Evolutionary conservation across 305 asterid genomes (phyloP), one percentile per base, ranked within the genome.

Genomic region (Striga hermonthica): DNA sequence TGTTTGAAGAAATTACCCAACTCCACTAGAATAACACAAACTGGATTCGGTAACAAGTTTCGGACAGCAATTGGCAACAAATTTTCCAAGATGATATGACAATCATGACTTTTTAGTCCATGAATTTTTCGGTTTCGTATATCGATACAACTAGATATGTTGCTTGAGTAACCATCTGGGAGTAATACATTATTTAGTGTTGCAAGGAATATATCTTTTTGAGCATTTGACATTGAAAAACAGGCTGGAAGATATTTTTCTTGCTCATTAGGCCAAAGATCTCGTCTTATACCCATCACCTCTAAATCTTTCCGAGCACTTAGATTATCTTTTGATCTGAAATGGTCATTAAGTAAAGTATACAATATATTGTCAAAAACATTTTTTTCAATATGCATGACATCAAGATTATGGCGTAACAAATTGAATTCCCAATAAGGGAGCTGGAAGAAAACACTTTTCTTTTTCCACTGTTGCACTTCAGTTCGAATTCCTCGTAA

Each of bases 321-420:
- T 1, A 9, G 0, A 3, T 38, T 55, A 55, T 55, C 60, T 55
- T 55, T 56, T 11, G 61, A 9, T 35, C 35, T 31, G 8, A 1
- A 9, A 13, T 8, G 6, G 4, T 22, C 31, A 7, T 9, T 56
- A 40, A 56, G 1, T n/a, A 56, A 56, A 4, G 61, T 56, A 4
- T 16, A 12, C 4, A 59, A 9, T 11, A 59, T 59, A 14, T 12
- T 39, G 3, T 59, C 48, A 15, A 34, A 59, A 5, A 12, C 8
- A 13, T 59, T 38, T 22, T 9, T 59, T 38, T 39, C 49, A 13
- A 38, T 59, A 39, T 59, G 35, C 35, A 39, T 66, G 7, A 56
- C 41, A 56, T 56, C 61, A 1, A 56, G 9, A 56, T 56, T 56
- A 15, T 56, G 41, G 11, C 41, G 34, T 56, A 31, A 31, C 7